Percentiles rank a stretch among this genome's conserved stretches.
phyloP scores from a whole-genome alignment of 192 early-diverging fungal species.

The Rhizoclosmatium sp. region DNA sequence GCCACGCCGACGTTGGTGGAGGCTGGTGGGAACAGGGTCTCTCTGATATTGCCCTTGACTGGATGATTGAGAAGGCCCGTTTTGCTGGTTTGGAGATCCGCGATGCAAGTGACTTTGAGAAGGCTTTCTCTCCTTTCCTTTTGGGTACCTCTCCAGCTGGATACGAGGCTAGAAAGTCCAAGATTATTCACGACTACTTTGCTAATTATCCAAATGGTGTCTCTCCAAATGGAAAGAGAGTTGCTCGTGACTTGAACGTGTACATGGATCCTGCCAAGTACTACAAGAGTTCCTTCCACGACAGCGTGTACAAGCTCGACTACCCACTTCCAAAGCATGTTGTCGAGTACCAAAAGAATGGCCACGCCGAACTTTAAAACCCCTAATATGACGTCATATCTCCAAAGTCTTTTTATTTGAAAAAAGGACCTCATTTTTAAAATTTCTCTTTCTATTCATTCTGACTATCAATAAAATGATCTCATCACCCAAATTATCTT shows the following conservation, averaged over 20 bases:
- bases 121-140: conserved; percentile 15
- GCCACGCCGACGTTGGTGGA: conserved; percentile 39
- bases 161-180: neutral
- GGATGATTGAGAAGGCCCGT: conserved; percentile 41
- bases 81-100: conserved; percentile 26
- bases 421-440: too few species aligned
- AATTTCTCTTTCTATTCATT: too few species aligned
- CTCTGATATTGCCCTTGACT: conserved; percentile 24
- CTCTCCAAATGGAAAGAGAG: conserved; percentile 12
- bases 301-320: neutral
- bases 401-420: too few species aligned
- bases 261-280: conserved; percentile 6
- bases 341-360: too few species aligned
- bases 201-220: conserved; percentile 1
- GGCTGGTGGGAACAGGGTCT: conserved; percentile 43
- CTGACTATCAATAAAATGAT: too few species aligned
- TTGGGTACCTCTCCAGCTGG: neutral
- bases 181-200: conserved; percentile 26
- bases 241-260: conserved; percentile 26
- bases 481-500: too few species aligned
- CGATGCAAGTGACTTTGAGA: conserved; percentile 7
- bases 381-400: too few species aligned
- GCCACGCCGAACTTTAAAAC: too few species aligned
- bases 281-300: conserved; percentile 4
- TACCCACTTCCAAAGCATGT: too few species aligned